Evolutionary conservation across 352 stramenopile species (phyloP).

Genomic region (Saprolegnia diclina): DNA sequence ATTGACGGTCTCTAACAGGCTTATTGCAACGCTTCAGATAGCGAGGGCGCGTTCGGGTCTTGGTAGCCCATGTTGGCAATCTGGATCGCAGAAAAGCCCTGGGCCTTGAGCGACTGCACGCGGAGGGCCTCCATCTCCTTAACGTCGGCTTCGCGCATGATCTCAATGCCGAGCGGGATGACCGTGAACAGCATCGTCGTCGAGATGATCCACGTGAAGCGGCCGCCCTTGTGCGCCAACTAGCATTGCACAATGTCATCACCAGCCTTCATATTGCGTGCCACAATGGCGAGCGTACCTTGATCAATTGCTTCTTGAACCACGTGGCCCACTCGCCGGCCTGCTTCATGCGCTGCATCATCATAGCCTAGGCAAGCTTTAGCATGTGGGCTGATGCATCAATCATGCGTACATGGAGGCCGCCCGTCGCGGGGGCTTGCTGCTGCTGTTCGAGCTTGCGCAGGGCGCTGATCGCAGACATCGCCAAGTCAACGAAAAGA

Average conservation of each 20-base stretch:
- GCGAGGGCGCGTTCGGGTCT: constrained; percentile 40
- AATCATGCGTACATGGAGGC: background rate
- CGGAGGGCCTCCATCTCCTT: constrained; percentile 19
- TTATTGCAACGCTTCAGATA: constrained; percentile 31
- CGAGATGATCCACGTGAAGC: constrained; percentile 76
- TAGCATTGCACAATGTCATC: constrained; percentile 29
- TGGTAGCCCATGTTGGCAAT: constrained; percentile 83
- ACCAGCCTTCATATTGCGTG: background rate
- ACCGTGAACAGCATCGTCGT: constrained; percentile 81
- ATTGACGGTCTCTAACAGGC: constrained; percentile 16
- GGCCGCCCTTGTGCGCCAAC: constrained; percentile 51
- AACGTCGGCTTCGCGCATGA: constrained; percentile 30
- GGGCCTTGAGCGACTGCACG: constrained; percentile 31
- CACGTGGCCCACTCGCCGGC: constrained; percentile 9
- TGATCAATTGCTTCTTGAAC: constrained; percentile 12
- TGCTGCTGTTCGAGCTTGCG: constrained; percentile 83
- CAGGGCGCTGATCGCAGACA: constrained; percentile 78
- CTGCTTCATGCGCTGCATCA: constrained; percentile 43
- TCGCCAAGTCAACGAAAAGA: constrained; percentile 29
- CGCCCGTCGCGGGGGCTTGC: constrained; percentile 23
- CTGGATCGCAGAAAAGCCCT: constrained; percentile 79
- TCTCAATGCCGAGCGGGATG: constrained; percentile 81
- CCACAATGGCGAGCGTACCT: constrained; percentile 2
- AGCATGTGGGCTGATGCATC: background rate
- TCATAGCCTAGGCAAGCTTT: constrained; percentile 4